phyloP scores from a whole-genome alignment of 164 flowering plant genomes.

The Vitis rotundifolia region DNA sequence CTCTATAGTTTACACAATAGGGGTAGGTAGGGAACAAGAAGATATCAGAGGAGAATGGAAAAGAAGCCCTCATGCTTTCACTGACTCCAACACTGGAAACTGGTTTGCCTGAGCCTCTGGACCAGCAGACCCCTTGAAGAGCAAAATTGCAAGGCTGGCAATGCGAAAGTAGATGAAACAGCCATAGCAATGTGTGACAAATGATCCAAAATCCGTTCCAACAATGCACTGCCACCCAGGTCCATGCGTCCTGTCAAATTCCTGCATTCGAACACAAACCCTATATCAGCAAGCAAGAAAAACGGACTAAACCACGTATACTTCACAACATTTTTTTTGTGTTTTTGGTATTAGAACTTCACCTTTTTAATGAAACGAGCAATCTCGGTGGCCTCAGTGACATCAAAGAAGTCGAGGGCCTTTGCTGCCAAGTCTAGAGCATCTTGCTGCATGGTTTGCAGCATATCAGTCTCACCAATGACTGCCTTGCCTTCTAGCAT shows the following conservation, averaged over 20 bases:
- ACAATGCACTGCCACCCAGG: slow-evolving; percentile 47
- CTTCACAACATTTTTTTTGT: too few species aligned
- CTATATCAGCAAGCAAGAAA: not conserved
- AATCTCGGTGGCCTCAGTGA: slow-evolving; percentile 56
- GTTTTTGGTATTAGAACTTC: not conserved
- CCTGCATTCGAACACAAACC: slow-evolving; percentile 39
- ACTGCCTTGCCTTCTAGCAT: slow-evolving; percentile 75
- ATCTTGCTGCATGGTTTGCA: slow-evolving; percentile 51
- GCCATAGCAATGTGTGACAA: slow-evolving; percentile 79
- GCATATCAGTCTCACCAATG: slow-evolving; percentile 64
- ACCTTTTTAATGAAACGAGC: slow-evolving; percentile 81
- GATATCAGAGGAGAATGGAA: not conserved
- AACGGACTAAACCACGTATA: too few species aligned
- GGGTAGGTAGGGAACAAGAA: not conserved
- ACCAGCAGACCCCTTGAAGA: slow-evolving; percentile 61
- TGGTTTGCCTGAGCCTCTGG: slow-evolving; percentile 24
- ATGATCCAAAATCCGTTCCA: slow-evolving; percentile 92
- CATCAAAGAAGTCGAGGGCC: slow-evolving; percentile 61
- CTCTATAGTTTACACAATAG: too few species aligned
- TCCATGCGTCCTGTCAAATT: slow-evolving; percentile 45
- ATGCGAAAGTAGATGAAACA: slow-evolving; percentile 75
- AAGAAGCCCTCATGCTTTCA: slow-evolving; percentile 24
- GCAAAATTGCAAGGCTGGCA: slow-evolving; percentile 75
- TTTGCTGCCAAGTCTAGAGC: slow-evolving; percentile 53
- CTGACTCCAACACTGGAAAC: slow-evolving; percentile 30